A percentile compares a stretch with the other conserved stretches of the same genome.
phyloP scores from a whole-genome alignment of 495 filamentous ascomycete genomes.

The Penicillium egyptiacum region DNA sequence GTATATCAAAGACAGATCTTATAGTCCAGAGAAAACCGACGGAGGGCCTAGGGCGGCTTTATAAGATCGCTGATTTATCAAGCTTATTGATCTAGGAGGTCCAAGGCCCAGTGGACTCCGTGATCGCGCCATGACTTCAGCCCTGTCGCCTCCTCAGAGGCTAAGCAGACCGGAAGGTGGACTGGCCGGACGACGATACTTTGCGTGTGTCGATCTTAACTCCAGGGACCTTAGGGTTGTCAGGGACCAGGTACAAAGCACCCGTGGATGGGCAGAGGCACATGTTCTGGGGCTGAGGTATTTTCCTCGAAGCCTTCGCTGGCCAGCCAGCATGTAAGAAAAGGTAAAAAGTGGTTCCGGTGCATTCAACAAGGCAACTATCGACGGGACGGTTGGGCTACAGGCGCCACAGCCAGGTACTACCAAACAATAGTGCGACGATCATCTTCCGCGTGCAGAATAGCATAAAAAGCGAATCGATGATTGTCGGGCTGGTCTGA shows the following conservation, averaged over 20 bases:
- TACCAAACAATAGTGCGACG: constrained; percentile 17
- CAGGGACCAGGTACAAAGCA: constrained; percentile 11
- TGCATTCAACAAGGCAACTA: constrained; percentile 15
- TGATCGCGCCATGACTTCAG: constrained; percentile 24
- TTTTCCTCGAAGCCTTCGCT: constrained; percentile 7
- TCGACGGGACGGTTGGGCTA: constrained; percentile 18
- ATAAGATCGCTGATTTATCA: constrained; percentile 11
- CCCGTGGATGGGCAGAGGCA: constrained; percentile 4
- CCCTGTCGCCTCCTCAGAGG: constrained; percentile 1
- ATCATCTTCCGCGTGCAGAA: constrained; percentile 23
- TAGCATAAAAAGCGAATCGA: neutral
- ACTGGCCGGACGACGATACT: neutral
- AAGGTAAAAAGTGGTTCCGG: constrained; percentile 8
- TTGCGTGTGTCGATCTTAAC: constrained; percentile 19
- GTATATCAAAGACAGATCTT: constrained; percentile 8
- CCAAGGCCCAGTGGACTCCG: constrained; percentile 12
- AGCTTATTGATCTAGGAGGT: neutral
- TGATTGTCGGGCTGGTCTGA: constrained; percentile 19
- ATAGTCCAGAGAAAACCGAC: neutral
- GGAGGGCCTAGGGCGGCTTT: constrained; percentile 12
- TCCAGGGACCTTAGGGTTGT: constrained; percentile 1
- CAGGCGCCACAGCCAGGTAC: constrained; percentile 7
- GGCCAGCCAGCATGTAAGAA: constrained; percentile 7
- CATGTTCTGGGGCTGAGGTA: constrained; percentile 10
- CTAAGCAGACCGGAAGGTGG: constrained; percentile 8